phyloP scores from a whole-genome alignment of 495 filamentous ascomycete species.

The Penicillium angulare region DNA sequence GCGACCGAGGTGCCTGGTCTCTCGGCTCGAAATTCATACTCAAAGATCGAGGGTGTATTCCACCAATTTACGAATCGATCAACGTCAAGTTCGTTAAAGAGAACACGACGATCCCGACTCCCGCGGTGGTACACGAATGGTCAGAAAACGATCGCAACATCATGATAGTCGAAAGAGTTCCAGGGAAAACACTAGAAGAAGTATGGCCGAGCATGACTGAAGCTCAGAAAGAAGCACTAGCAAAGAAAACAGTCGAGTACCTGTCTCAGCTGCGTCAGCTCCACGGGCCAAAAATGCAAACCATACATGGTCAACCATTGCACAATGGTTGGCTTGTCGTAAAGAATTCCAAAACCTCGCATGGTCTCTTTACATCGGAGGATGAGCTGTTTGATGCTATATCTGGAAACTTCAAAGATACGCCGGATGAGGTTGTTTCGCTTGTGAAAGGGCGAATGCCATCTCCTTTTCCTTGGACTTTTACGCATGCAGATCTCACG shows the following conservation, averaged over 20 bases:
- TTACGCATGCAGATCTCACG: slow-evolving; percentile 35
- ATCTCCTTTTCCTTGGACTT: slow-evolving; percentile 26
- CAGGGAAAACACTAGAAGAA: slow-evolving; percentile 13
- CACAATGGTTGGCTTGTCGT: slow-evolving; percentile 18
- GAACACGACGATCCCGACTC: slow-evolving; percentile 16
- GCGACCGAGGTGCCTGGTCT: slow-evolving; percentile 26
- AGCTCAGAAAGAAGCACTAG: slow-evolving; percentile 16
- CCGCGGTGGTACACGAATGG: slow-evolving; percentile 13
- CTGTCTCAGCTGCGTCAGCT: slow-evolving; percentile 20
- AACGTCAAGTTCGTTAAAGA: slow-evolving; percentile 13
- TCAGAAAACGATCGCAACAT: slow-evolving; percentile 4
- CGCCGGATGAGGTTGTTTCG: slow-evolving; percentile 14
- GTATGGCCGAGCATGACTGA: slow-evolving; percentile 15
- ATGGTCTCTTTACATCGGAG: slow-evolving; percentile 28
- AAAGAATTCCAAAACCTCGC: neutral
- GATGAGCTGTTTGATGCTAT: slow-evolving; percentile 32
- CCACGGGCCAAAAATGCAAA: slow-evolving; percentile 18
- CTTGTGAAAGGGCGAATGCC: slow-evolving; percentile 25
- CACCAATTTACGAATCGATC: slow-evolving; percentile 9
- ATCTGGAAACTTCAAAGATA: slow-evolving; percentile 8
- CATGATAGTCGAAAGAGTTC: slow-evolving; percentile 16
- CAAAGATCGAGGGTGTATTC: slow-evolving; percentile 19
- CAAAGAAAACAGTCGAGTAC: slow-evolving; percentile 22
- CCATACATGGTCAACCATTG: slow-evolving; percentile 16
- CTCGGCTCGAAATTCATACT: slow-evolving; percentile 11